A percentile compares a stretch with the other conserved stretches of the same genome.
phyloP scores from a whole-genome alignment of 2,329 filamentous ascomycete genomes.

The Colletotrichum sp. region DNA sequence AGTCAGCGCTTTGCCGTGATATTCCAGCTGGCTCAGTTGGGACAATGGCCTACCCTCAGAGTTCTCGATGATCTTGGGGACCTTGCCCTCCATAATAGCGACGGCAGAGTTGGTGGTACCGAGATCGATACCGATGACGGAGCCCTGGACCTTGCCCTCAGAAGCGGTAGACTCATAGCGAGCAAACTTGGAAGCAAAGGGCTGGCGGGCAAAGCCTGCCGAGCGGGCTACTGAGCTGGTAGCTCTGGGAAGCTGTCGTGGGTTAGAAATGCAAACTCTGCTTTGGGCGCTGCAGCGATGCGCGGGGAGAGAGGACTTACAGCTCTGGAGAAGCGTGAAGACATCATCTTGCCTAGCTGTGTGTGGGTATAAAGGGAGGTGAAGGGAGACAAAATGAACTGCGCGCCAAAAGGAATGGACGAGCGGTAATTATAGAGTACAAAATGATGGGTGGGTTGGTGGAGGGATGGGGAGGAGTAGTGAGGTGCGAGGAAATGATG shows the following conservation, averaged over 20 bases:
- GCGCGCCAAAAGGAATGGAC: constrained; percentile 19
- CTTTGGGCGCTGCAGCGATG: constrained; percentile 10
- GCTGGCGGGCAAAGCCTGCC: constrained; percentile 70
- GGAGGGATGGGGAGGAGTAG: neutral
- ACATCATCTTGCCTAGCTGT: constrained; percentile 65
- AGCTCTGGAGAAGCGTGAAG: constrained; percentile 75
- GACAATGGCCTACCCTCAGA: constrained; percentile 72
- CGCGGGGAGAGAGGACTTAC: constrained; percentile 56
- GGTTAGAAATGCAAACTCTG: constrained; percentile 25
- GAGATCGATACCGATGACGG: constrained; percentile 98
- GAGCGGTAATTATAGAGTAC: constrained; percentile 22
- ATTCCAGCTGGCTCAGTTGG: neutral
- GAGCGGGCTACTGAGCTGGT: constrained; percentile 71
- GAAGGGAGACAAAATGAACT: constrained; percentile 26
- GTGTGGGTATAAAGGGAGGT: constrained; percentile 30
- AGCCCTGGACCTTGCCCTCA: constrained; percentile 87
- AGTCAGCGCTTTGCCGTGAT: neutral
- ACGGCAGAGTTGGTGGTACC: constrained; percentile 98
- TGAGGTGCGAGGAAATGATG: constrained; percentile 18
- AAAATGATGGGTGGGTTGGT: constrained; percentile 8
- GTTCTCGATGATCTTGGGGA: constrained; percentile 97
- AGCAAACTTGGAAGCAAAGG: constrained; percentile 75
- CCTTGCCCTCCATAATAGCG: constrained; percentile 96
- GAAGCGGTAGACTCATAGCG: constrained; percentile 73
- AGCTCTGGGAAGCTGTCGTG: constrained; percentile 76